Conservation (phyloP, 2,329 filamentous ascomycete species). For the Diaporthe sp. region DNA sequence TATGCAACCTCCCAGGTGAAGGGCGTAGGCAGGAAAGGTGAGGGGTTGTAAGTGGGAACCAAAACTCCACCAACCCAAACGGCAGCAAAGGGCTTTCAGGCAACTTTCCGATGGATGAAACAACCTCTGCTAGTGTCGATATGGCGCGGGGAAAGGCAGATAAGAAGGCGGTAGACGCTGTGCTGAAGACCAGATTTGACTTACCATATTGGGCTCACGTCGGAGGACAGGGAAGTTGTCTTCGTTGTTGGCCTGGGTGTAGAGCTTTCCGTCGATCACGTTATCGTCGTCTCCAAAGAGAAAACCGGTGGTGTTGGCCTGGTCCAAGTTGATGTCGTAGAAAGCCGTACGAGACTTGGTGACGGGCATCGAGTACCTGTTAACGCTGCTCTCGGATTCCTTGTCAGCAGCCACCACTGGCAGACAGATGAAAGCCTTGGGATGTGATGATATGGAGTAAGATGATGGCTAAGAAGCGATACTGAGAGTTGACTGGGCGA, state of each 20-base stretch:
- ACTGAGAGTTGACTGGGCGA: background rate
- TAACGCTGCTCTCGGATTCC: conserved; percentile 68
- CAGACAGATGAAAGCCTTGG: background rate
- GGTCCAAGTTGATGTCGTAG: conserved; percentile 78
- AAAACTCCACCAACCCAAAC: conserved; percentile 28
- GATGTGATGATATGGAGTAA: background rate
- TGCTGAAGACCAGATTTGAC: conserved; percentile 43
- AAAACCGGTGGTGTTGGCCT: conserved; percentile 88
- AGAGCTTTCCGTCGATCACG: conserved; percentile 75
- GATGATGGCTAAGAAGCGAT: background rate
- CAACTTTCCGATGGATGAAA: conserved; percentile 64
- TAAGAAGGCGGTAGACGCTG: background rate
- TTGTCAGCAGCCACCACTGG: conserved; percentile 31
- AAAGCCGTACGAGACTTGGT: conserved; percentile 77
- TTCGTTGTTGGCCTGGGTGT: conserved; percentile 80
- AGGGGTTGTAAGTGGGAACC: background rate
- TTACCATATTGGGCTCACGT: conserved; percentile 66
- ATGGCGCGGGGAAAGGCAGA: background rate
- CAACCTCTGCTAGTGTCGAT: conserved; percentile 5
- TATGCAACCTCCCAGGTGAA: conserved; percentile 3
- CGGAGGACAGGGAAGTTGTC: conserved; percentile 90
- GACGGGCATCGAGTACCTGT: conserved; percentile 95
- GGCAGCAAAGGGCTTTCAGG: conserved; percentile 35
- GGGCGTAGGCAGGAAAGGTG: conserved; percentile 5
- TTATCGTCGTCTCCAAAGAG: conserved; percentile 85